Conservation (phyloP, 2,329 filamentous ascomycete species). For the Aspergillus eucalypticola region DNA sequence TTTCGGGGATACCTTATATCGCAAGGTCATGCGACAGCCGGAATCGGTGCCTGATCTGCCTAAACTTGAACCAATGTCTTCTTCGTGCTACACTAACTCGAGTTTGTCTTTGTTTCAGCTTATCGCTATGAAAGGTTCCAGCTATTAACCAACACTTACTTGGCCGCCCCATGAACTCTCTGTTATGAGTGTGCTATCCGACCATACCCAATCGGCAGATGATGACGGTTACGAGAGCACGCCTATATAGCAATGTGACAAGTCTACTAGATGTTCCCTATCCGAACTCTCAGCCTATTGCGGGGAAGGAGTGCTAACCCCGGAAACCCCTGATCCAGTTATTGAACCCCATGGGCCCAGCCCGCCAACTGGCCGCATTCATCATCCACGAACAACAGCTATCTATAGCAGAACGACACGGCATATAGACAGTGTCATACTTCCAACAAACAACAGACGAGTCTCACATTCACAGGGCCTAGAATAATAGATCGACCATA, state of each 20-base stretch:
- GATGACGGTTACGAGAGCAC: not conserved
- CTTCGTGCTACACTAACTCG: not conserved
- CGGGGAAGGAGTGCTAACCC: not conserved
- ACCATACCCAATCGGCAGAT: not conserved
- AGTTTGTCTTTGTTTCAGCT: conserved; percentile 15
- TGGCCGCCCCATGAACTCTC: not conserved
- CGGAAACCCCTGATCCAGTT: not conserved
- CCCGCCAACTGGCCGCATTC: not conserved
- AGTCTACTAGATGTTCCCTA: not conserved
- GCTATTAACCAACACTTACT: too few relatives aligned
- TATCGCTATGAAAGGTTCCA: conserved; percentile 2
- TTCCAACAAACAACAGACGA: too few relatives aligned
- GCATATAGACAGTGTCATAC: not conserved
- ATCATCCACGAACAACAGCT: not conserved
- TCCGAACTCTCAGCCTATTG: not conserved
- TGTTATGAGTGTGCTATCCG: not conserved
- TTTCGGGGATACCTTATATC: conserved; percentile 5
- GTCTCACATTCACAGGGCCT: not conserved
- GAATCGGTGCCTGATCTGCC: conserved; percentile 17
- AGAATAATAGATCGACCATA: not conserved
- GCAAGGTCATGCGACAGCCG: conserved; percentile 14
- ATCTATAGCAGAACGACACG: not conserved
- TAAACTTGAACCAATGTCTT: conserved; percentile 4
- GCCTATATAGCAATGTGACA: not conserved
- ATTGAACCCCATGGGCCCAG: not conserved